Evolutionary conservation across 805 yeast genomes (phyloP).

Genomic region (Suhomyces canberraensis): DNA sequence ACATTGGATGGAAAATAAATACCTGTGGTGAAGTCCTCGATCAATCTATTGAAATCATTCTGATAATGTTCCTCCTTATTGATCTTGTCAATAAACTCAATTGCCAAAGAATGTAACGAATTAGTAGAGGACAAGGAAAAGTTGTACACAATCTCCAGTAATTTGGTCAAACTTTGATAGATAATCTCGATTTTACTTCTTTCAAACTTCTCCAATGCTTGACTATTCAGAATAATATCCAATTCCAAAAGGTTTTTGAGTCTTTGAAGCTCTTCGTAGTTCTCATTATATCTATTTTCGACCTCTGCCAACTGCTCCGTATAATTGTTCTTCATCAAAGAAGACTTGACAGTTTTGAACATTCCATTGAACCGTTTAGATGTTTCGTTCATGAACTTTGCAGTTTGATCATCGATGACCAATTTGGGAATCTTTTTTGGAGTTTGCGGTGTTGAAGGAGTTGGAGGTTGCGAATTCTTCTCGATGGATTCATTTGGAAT

Average conservation of each 20-base stretch:
- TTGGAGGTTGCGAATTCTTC: background rate
- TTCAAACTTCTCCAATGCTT: constrained; percentile 34
- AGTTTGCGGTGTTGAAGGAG: no score
- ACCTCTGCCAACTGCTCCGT: constrained; percentile 24
- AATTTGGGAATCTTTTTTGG: background rate
- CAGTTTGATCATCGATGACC: constrained; percentile 2
- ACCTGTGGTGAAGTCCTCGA: constrained; percentile 32
- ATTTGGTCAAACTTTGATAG: constrained; percentile 29
- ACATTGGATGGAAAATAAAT: constrained; percentile 36
- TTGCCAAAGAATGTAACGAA: constrained; percentile 21
- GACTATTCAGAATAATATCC: constrained; percentile 20
- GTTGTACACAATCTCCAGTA: constrained; percentile 32
- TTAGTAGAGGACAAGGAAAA: constrained; percentile 23
- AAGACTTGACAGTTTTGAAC: constrained; percentile 30
- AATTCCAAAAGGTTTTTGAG: constrained; percentile 28
- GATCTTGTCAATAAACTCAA: constrained; percentile 16
- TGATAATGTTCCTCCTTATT: constrained; percentile 18
- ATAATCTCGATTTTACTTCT: constrained; percentile 30
- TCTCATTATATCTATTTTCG: constrained; percentile 32
- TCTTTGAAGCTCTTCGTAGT: constrained; percentile 32
- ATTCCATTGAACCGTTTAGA: constrained; percentile 19
- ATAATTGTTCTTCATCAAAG: constrained; percentile 28
- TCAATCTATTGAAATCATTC: constrained; percentile 22
- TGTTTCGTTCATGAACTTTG: constrained; percentile 18
- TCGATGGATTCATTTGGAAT: constrained; percentile 2